phyloP scores from a whole-genome alignment of 805 yeast species.

The Candida takata region DNA sequence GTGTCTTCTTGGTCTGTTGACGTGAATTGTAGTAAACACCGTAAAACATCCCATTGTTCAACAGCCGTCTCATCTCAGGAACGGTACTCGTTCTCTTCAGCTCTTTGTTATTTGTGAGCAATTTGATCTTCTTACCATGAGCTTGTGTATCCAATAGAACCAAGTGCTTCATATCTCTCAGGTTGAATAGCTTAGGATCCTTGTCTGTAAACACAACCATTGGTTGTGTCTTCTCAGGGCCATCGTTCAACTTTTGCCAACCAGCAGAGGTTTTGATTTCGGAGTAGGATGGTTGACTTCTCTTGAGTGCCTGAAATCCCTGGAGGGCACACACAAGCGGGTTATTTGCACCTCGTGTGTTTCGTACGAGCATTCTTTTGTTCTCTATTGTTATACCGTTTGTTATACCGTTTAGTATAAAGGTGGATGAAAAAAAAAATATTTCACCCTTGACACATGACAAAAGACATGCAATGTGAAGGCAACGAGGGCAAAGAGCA shows the following conservation, averaged over 20 bases:
- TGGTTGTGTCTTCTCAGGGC: no score
- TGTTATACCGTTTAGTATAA: no score
- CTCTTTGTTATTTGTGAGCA: constrained; percentile 8
- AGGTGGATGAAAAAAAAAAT: no score
- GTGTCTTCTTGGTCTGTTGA: constrained; percentile 1
- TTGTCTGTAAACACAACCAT: constrained; percentile 12
- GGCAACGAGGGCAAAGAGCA: no score
- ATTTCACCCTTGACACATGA: no score
- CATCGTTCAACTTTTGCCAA: neutral
- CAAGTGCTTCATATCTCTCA: constrained; percentile 13
- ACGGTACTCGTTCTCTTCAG: constrained; percentile 7
- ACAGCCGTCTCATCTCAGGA: constrained; percentile 12
- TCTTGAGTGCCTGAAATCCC: constrained; percentile 3
- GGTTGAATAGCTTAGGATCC: constrained; percentile 11
- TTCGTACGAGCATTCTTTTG: no score
- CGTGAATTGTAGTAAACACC: constrained; percentile 15
- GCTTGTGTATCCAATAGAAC: constrained; percentile 8
- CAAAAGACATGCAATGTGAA: no score
- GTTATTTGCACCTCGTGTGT: no score
- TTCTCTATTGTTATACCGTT: no score
- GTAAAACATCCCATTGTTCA: constrained; percentile 17
- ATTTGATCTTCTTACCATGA: constrained; percentile 10
- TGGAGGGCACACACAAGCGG: neutral
- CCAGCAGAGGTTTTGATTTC: constrained; percentile 1
- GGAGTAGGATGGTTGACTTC: neutral